Percentiles rank a stretch among this genome's conserved stretches.
These are phyloP conservation scores for Sporodiniella umbellata DNA, from an alignment of 371 early-diverging fungal genomes.

Conservation along the genomic window DNA sequence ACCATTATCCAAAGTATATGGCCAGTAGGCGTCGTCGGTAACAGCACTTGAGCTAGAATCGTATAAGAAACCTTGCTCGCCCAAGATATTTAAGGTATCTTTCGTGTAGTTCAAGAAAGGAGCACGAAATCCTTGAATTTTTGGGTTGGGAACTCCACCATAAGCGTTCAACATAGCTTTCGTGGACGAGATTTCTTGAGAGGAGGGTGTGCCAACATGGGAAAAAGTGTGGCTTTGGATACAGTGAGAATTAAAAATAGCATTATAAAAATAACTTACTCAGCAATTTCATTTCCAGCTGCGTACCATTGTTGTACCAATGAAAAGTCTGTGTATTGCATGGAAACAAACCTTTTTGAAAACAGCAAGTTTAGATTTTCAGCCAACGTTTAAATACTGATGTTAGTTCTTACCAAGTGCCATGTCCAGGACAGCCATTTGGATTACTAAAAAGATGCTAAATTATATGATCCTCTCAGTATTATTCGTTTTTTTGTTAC, in stretches of 20 bases:
- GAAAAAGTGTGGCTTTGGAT: slow-evolving; percentile 54
- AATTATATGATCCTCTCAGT: neutral
- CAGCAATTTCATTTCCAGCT: slow-evolving; percentile 62
- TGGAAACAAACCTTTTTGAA: slow-evolving; percentile 53
- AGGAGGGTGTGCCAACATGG: slow-evolving; percentile 49
- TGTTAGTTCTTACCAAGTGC: slow-evolving; percentile 19
- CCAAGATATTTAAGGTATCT: slow-evolving; percentile 43
- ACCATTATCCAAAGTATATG: slow-evolving; percentile 73
- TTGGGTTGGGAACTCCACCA: slow-evolving; percentile 63
- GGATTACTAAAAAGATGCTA: slow-evolving; percentile 37
- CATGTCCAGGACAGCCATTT: slow-evolving; percentile 62
- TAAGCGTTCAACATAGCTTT: slow-evolving; percentile 54
- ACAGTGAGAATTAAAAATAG: neutral
- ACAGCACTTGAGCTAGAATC: slow-evolving; percentile 63
- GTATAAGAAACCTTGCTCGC: slow-evolving; percentile 55
- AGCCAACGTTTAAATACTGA: slow-evolving; percentile 11
- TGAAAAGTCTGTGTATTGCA: slow-evolving; percentile 62
- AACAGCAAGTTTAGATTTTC: slow-evolving; percentile 6
- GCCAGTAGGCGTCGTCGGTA: slow-evolving; percentile 54
- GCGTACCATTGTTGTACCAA: slow-evolving; percentile 70
- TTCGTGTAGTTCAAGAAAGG: slow-evolving; percentile 66
- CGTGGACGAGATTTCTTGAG: slow-evolving; percentile 48
- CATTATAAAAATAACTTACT: slow-evolving; percentile 29
- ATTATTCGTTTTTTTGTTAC: too few species aligned
- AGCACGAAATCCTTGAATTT: slow-evolving; percentile 67